Evolutionary conservation across 345 rosid species (phyloP), one percentile per base, ranked within the genome.

Genomic region (Carallia pectinifolia): DNA sequence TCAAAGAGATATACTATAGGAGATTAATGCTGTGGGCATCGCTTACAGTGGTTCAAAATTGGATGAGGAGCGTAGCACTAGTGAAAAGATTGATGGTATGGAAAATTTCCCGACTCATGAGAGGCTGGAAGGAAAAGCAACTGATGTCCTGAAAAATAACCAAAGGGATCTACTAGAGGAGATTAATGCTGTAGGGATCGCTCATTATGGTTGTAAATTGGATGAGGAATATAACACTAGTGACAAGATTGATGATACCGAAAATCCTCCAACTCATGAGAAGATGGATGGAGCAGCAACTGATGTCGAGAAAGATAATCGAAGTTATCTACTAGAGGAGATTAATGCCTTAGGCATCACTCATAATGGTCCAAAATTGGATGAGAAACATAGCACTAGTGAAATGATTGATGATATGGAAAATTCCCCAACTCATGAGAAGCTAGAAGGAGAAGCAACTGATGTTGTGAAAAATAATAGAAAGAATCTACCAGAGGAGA

Each of bases 291-390:
- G 1, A 12, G 17, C 10, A 44, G 50, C 50, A 12, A 44, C 50
- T 44, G 50, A 44, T 44, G 50, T 44, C 5, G 13, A 44, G 50
- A 44, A 44, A 44, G 17, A 44, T 12, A 15, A 44, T 13, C 12
- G 4, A 12, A 44, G 50, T 15, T 13, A 44, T 44, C 5, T 44
- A 44, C 16, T 1, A 44, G 50, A 3, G 72, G 77, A 79, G 70
- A 62, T 70, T n/a, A 71, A 69, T 39, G 53, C 77, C 69, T 38
- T 70, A 39, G 74, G 74, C 60, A 74, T 71, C 56, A 71, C 63
- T 8, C 60, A 64, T 53, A 70, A 69, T 69, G 62, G 53, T 6
- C 66, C 76, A 64, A 44, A 76, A 70, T 17, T 54, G 36, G 74
- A 44, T 4, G 16, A 12, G 50, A 5, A 44, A 44, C 5, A 44